Percentiles rank a stretch among this genome's conserved stretches.
Conservation (phyloP, 2,329 filamentous ascomycete species). For the Botryotinia globosa region DNA sequence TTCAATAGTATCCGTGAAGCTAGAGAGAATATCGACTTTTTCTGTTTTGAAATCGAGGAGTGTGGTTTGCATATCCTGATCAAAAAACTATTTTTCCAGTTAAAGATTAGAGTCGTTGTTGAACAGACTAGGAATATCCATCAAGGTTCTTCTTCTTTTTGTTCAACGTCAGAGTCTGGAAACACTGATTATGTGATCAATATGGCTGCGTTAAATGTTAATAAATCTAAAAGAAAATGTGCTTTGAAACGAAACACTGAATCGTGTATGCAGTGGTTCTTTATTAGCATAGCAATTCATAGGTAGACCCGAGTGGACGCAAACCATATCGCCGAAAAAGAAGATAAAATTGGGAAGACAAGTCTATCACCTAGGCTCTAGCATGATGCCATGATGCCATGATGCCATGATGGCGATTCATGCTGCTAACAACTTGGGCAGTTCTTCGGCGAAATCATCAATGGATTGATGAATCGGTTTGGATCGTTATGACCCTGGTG, state of each 20-base stretch:
- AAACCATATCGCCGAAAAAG: neutral
- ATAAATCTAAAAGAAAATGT: neutral
- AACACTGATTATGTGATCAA: neutral
- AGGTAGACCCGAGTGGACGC: neutral
- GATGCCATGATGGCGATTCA: neutral
- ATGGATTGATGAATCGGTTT: neutral
- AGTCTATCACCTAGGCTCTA: neutral
- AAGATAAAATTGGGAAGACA: neutral
- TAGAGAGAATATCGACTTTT: neutral
- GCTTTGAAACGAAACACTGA: neutral
- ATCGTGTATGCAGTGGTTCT: neutral
- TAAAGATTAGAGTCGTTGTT: neutral
- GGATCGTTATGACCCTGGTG: neutral
- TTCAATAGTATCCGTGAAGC: neutral
- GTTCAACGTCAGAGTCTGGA: neutral
- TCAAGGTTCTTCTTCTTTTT: neutral
- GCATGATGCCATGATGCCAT: neutral
- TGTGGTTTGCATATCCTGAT: neutral
- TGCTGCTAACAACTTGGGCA: neutral
- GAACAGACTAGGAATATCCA: neutral
- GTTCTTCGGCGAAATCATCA: neutral
- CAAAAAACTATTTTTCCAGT: neutral
- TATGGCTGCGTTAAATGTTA: neutral
- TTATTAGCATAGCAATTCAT: neutral
- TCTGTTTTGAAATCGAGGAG: neutral